Conservation (phyloP, 164 flowering plant species). For the Magnolia sinica region DNA sequence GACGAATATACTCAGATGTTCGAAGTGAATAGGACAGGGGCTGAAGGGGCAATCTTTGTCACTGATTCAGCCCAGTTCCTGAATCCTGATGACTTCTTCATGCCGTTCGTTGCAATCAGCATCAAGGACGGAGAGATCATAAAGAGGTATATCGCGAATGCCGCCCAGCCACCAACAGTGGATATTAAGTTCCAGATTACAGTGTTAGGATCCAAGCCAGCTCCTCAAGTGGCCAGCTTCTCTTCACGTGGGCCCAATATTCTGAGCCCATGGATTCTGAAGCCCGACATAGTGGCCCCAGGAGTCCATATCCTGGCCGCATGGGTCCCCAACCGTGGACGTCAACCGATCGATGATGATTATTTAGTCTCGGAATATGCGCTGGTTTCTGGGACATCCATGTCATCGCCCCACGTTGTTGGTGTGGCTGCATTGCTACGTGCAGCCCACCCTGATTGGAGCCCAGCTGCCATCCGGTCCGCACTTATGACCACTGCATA, state of each 20-base stretch:
- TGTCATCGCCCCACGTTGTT: conserved; percentile 32
- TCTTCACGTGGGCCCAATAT: conserved; percentile 33
- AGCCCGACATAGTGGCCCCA: conserved; percentile 40
- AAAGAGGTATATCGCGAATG: conserved; percentile 11
- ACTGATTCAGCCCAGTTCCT: conserved; percentile 11
- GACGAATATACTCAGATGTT: neutral
- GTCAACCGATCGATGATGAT: conserved; percentile 7
- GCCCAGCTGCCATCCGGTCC: conserved; percentile 36
- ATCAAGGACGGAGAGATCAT: conserved; percentile 18
- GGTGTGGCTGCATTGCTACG: conserved; percentile 35
- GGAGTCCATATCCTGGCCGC: conserved; percentile 35
- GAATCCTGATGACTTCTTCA: conserved; percentile 11
- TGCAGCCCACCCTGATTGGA: conserved; percentile 36
- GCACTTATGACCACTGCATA: conserved; percentile 44
- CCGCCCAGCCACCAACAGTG: conserved; percentile 11
- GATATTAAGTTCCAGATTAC: conserved; percentile 27
- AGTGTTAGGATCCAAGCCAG: conserved; percentile 25
- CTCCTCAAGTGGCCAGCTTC: conserved; percentile 35
- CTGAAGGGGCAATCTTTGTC: conserved; percentile 21
- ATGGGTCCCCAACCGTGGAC: conserved; percentile 22
- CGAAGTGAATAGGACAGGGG: conserved; percentile 18
- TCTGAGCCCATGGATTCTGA: conserved; percentile 25
- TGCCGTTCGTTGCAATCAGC: conserved; percentile 24
- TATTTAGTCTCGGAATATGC: conserved; percentile 24
- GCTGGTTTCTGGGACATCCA: conserved; percentile 38